These are phyloP conservation scores for Hygrocybe punicea DNA, from an alignment of 768 basidiomycete species.

Conservation along the genomic window DNA sequence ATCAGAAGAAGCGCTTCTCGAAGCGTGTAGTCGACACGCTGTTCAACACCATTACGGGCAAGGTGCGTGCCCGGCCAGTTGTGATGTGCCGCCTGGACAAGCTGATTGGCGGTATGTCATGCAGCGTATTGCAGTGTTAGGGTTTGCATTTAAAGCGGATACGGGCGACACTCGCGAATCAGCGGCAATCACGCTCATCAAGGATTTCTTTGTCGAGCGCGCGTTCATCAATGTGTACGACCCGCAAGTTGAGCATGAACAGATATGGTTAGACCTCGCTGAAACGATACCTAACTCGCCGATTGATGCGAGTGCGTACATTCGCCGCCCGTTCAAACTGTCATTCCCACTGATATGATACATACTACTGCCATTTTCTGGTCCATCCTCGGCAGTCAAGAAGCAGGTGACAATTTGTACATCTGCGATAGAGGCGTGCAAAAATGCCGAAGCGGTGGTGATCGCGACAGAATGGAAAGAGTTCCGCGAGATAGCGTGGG, in stretches of 20 bases:
- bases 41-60: conserved; percentile 97
- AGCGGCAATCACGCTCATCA: conserved; percentile 89
- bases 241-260: conserved; percentile 78
- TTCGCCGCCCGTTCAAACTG: neutral
- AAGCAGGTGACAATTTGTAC: conserved; percentile 77
- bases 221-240: conserved; percentile 88
- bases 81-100: too few species aligned
- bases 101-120: neutral
- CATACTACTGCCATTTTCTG: conserved; percentile 5
- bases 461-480: conserved; percentile 98
- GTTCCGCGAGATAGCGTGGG: conserved; percentile 92
- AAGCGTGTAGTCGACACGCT: conserved; percentile 95
- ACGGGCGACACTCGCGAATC: conserved; percentile 99
- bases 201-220: conserved; percentile 87
- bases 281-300: conserved; percentile 65
- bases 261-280: conserved; percentile 81
- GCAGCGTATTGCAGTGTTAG: conserved; percentile 89
- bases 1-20: conserved; percentile 95
- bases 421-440: conserved; percentile 84
- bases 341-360: neutral
- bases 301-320: conserved; percentile 63
- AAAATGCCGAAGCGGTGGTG: conserved; percentile 86
- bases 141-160: conserved; percentile 99
- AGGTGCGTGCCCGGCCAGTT: conserved; percentile 47
- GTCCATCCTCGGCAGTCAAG: conserved; percentile 59